Evolutionary conservation across 1,284 basidiomycete genomes (phyloP), one percentile per base, ranked within the genome.

Genomic region (Ustilago trichophora): DNA sequence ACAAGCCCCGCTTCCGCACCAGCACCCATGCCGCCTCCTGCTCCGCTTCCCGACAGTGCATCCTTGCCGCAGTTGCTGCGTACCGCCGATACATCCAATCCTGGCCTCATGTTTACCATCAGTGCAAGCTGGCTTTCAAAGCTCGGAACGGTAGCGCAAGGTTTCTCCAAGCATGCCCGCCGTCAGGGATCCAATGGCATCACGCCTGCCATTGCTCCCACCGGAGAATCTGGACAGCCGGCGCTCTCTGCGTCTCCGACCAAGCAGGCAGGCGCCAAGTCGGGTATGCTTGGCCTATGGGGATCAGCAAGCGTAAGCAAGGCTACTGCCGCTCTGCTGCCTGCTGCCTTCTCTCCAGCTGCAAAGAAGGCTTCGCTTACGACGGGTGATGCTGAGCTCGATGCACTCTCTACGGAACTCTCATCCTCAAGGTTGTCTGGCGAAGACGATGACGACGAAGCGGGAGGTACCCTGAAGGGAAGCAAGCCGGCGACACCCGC

Each of bases 141-240:
- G 25, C 72, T 80, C 18, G 82, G 81, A 15, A 82, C 79, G 0
- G 78, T 80, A 15, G 78, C 80, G 1, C 58, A 67, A 29, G 79
- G 75, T 25, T 76, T 80, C 32, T 73, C 76, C 10, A 72, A 71
- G 58, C 66, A 72, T 40, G 68, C 60, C 13, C 57, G 63, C n/a
- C 42, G 59, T 32, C 60, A 62, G 25, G 65, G 37, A 10, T 67
- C 64, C 0, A 55, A 22, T 15, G 45, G 50, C 15, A 22, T 19
- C n/a, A 29, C 49, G 21, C 40, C 48, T 4, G 45, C 49, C 1
- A 24, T 35, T n/a, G 38, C 21, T 11, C 9, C 38, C 21, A 16
- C 29, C 3, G 19, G 35, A 16, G 44, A 44, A 13, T n/a, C n/a
- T n/a, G n/a, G n/a, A n/a, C n/a, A n/a, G n/a, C 46, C 51, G 19